Evolutionary conservation across 108 stramenopile species (phyloP).

Genomic region (Nannochloropsis gaditana): DNA sequence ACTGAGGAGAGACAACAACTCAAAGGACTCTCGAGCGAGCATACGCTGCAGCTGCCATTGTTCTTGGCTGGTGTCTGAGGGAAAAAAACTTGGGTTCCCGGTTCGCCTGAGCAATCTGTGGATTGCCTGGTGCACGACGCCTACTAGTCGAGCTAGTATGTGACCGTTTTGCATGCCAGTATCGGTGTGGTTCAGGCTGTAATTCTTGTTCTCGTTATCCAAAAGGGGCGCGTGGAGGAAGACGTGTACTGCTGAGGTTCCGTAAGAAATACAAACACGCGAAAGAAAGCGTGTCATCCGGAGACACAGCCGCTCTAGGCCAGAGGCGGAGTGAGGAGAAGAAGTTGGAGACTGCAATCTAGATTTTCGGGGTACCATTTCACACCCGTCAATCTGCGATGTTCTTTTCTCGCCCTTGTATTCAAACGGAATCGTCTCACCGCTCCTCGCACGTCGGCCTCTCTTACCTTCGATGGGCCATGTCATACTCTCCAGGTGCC

Average conservation of each 20-base stretch:
- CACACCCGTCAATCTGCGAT: too few relatives aligned
- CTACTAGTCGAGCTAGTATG: not conserved
- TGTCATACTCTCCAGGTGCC: not conserved
- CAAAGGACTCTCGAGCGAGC: conserved; percentile 12
- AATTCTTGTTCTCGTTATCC: not conserved
- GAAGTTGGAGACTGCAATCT: too few relatives aligned
- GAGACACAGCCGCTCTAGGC: not conserved
- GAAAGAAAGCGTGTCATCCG: not conserved
- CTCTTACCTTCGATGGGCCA: not conserved
- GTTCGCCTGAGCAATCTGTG: not conserved
- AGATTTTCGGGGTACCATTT: too few relatives aligned
- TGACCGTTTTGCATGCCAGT: not conserved
- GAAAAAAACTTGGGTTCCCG: not conserved
- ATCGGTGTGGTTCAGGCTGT: not conserved
- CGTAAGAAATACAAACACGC: not conserved
- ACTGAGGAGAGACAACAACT: not conserved
- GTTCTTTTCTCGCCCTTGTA: too few relatives aligned
- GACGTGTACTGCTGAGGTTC: not conserved
- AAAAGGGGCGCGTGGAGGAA: not conserved
- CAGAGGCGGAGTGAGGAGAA: not conserved
- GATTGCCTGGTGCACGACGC: not conserved
- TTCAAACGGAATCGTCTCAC: not conserved
- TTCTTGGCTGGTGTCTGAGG: not conserved
- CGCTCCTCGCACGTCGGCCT: not conserved
- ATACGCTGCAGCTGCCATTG: not conserved